Evolutionary conservation across 2,329 filamentous ascomycete species (phyloP), one percentile per base, ranked within the genome.

Genomic region (Ceratocystis huliohia): DNA sequence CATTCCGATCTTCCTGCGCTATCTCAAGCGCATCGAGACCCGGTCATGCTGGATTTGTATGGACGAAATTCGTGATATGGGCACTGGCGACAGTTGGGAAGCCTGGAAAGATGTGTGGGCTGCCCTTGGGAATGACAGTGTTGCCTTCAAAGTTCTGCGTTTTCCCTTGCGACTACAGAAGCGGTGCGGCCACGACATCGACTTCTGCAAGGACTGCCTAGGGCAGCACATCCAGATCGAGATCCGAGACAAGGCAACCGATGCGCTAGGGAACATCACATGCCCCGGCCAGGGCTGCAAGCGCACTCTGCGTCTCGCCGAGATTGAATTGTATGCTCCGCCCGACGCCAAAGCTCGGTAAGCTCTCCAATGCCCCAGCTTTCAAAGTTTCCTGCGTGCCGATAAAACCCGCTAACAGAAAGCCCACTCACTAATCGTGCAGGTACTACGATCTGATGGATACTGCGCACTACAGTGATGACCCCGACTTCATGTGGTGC

Each of bases 401-500:
- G 8, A 37, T 37, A 3, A 37, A 37, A 8, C 33, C 33, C 8
- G 10, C 33, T 37, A 10, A 37, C 33, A 37, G 33, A 10, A 8
- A 8, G 33, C 33, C 8, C 33, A 37, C 33, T 8, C 33, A 37
- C 33, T 8, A 37, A 37, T 37, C 33, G 8, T 37, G 33, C 28
- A 61, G 46, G 6, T 66, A 66, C 59, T 30, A 20, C 46, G 46
- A 63, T 30, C 41, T 63, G 10, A 22, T 53, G 17, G 30, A 37
- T 8, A 22, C 63, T 2, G 13, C 45, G 13, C 56, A 28, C 8
- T 17, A 62, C n/a, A 41, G 33, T 17, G 86, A 87, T 66, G 86
- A 89, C 70, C 78, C 86, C 69, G 87, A 82, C 61, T 87, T 87
- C 72, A 80, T 89, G 71, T 89, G 83, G 77, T 89, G 87, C 86